Conservation (phyloP, 2,329 filamentous ascomycete genomes). For the Botrytis aclada region DNA sequence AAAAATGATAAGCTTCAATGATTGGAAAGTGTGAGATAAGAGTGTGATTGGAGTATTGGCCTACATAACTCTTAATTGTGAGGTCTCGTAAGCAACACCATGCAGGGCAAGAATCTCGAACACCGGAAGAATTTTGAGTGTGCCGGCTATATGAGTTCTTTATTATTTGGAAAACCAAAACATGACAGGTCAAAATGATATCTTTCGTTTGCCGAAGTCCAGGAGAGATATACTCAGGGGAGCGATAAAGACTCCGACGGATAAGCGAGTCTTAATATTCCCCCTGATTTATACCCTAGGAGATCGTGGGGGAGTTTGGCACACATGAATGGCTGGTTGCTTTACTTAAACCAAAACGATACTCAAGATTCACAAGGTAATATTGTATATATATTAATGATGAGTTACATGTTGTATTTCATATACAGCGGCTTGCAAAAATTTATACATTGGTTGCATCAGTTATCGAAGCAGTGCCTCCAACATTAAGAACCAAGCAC, state of each 20-base stretch:
- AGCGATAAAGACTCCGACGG: not conserved
- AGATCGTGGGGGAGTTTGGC: not conserved
- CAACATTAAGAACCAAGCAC: not conserved
- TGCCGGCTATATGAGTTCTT: not conserved
- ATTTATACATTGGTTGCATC: not conserved
- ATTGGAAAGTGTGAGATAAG: not conserved
- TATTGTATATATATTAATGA: not conserved
- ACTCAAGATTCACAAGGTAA: not conserved
- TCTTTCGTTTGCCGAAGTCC: not conserved
- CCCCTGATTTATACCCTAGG: not conserved
- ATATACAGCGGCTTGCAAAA: not conserved
- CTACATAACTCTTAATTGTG: not conserved
- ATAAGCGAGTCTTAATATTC: not conserved
- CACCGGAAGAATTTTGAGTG: not conserved
- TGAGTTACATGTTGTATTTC: not conserved
- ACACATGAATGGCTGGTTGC: not conserved
- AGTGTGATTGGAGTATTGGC: not conserved
- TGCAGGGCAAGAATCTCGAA: not conserved
- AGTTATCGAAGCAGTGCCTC: not conserved
- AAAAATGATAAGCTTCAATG: not conserved
- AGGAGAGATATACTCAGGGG: not conserved
- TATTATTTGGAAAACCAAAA: not conserved
- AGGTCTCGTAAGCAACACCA: not conserved
- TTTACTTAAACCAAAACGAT: no score
- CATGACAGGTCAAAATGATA: not conserved